Evolutionary conservation across 345 rosid species (phyloP).

Genomic region (Ceriops zippeliana): DNA sequence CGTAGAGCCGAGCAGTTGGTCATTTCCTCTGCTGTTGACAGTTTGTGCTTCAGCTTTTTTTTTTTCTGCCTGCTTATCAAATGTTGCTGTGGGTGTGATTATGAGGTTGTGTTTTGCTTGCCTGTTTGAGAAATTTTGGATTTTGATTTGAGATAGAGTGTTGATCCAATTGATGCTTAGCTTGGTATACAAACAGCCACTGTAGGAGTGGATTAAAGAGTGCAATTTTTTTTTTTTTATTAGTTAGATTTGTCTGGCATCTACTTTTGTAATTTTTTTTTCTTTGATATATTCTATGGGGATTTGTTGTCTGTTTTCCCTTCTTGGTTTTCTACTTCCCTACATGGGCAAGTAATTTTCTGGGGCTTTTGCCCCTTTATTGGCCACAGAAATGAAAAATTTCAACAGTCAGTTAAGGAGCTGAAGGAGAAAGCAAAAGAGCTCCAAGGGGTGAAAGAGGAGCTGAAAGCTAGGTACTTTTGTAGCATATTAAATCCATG

Average conservation of each 20-base stretch:
- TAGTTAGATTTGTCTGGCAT: neutral
- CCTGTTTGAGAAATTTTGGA: too few relatives aligned
- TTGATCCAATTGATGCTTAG: neutral
- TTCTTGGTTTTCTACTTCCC: neutral
- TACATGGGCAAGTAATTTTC: neutral
- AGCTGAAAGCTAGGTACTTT: slow-evolving; percentile 68
- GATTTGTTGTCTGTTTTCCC: neutral
- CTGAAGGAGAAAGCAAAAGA: slow-evolving; percentile 71
- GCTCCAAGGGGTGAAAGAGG: slow-evolving; percentile 65
- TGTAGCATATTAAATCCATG: neutral
- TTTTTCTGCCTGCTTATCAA: too few relatives aligned
- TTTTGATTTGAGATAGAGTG: neutral
- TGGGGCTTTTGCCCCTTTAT: neutral
- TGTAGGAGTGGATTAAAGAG: neutral
- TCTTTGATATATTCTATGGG: neutral
- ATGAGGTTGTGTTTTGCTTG: too few relatives aligned
- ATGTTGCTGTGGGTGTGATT: too few relatives aligned
- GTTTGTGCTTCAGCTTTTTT: too few relatives aligned
- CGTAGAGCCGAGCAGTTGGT: too few relatives aligned
- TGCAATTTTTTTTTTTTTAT: neutral
- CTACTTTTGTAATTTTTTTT: neutral
- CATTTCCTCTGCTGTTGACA: too few relatives aligned
- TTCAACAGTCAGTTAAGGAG: slow-evolving; percentile 68
- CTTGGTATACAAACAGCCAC: neutral
- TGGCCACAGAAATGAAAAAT: slow-evolving; percentile 64